Evolutionary conservation across 2,329 filamentous ascomycete species (phyloP), one percentile per base, ranked within the genome.

Genomic region (Apiospora kogelbergensis): DNA sequence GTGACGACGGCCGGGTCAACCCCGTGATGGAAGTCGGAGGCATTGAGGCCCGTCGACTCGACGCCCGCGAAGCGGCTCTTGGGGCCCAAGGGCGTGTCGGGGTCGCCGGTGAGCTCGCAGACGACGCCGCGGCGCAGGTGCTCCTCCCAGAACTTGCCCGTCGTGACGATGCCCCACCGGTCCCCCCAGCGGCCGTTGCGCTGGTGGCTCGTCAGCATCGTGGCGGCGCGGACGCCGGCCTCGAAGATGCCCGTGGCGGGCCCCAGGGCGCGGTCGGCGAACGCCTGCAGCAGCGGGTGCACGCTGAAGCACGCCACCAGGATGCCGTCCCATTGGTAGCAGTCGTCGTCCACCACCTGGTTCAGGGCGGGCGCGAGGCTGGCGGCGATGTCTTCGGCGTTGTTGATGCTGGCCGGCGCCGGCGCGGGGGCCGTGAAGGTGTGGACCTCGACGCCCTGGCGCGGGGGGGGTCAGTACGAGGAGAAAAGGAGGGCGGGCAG

Each of bases 261-360:
- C n/a, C n/a, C n/a, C n/a, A n/a, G n/a, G n/a, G n/a, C n/a, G n/a
- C n/a, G n/a, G n/a, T n/a, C n/a, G n/a, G n/a, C n/a, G n/a, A n/a
- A n/a, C n/a, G n/a, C n/a, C n/a, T n/a, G n/a, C n/a, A n/a, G n/a
- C n/a, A 98, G 86, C 0, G 92, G 90, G 76, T 98, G 94, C 1
- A 92, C 89, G 70, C 93, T 96, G 82, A 93, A 98, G 81, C 95
- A 98, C 24, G 94, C 94, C 2, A 98, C 87, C 0, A 98, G 85
- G 71, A 97, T 90, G n/a, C 86, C 94, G 76, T 96, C 90, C 46
- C 46, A 48, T 3, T 17, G 48, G 0, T 80, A 70, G 71, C 30
- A 45, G 71, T 78, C 33, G 44, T 78, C 44, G 20, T 80, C 68
- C 17, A 81, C 77, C 6, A 93, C 77, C 70, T 89, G 83, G 0